A percentile compares a stretch with the other conserved stretches of the same genome.
phyloP scores from a whole-genome alignment of 257 asterid species.

The Echites panduratus region DNA sequence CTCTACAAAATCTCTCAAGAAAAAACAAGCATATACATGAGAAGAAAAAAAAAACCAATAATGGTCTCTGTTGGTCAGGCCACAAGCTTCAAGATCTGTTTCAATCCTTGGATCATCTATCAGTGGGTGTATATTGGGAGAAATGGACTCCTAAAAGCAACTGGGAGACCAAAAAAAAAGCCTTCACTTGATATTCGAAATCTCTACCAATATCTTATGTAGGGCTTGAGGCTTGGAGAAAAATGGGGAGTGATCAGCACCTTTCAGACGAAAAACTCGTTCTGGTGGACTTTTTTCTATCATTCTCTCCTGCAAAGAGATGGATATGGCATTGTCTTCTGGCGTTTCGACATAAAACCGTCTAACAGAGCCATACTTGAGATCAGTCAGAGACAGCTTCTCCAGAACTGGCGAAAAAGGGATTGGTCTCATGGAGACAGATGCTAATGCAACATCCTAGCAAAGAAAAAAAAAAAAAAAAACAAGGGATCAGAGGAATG shows the following conservation, averaged over 20 bases:
- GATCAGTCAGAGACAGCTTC: constrained; percentile 72
- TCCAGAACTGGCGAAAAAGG: constrained; percentile 86
- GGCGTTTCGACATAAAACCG: constrained; percentile 68
- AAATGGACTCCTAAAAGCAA: neutral
- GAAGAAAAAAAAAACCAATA: neutral
- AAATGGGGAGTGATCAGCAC: constrained; percentile 94
- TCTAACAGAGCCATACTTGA: constrained; percentile 72
- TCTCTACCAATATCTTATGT: constrained; percentile 70
- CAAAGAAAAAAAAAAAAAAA: constrained; percentile 15
- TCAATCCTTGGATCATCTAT: neutral
- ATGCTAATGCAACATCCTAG: constrained; percentile 96
- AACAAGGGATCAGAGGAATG: constrained; percentile 13
- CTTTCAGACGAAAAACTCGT: constrained; percentile 66
- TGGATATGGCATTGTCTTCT: constrained; percentile 87
- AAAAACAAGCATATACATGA: neutral
- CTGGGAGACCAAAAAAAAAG: constrained; percentile 1
- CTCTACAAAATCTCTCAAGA: constrained; percentile 8
- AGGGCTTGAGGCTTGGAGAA: constrained; percentile 97
- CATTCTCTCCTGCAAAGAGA: constrained; percentile 68
- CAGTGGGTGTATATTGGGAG: neutral
- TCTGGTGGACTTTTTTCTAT: constrained; percentile 61
- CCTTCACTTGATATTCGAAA: constrained; percentile 52
- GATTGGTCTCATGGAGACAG: constrained; percentile 89
- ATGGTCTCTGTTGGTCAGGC: neutral
- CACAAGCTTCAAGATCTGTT: neutral